A percentile compares a stretch with the other conserved stretches of the same genome.
Evolutionary conservation across 2,329 filamentous ascomycete species (phyloP).

Genomic region (Niveomyces coronatus): DNA sequence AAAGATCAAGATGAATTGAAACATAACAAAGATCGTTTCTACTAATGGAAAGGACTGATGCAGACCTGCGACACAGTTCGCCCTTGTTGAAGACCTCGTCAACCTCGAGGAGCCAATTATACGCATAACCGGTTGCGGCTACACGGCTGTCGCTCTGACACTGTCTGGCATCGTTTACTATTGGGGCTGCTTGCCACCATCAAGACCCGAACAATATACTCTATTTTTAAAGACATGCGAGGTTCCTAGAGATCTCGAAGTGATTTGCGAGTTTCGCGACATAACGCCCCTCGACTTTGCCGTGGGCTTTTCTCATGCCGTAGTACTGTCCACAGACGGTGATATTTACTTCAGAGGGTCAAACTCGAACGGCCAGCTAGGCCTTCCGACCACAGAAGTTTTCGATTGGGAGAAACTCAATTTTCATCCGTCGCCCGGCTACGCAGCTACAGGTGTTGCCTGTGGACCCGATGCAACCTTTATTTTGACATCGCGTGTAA

Average conservation of each 20-base stretch:
- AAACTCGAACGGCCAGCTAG: constrained; percentile 51
- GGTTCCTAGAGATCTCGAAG: too few relatives aligned
- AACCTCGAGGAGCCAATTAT: constrained; percentile 41
- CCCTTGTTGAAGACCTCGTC: constrained; percentile 36
- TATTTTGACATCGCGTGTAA: constrained; percentile 24
- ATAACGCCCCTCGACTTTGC: too few relatives aligned
- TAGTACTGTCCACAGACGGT: constrained; percentile 40
- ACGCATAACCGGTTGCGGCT: constrained; percentile 47
- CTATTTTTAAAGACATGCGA: too few relatives aligned
- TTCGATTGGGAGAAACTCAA: constrained; percentile 27
- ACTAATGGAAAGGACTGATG: too few relatives aligned
- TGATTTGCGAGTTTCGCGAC: too few relatives aligned
- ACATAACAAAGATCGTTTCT: too few relatives aligned
- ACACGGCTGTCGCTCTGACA: constrained; percentile 47
- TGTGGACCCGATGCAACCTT: constrained; percentile 42
- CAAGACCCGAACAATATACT: constrained; percentile 21
- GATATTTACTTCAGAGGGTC: constrained; percentile 45
- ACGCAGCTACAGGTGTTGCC: constrained; percentile 29
- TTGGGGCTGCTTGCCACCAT: constrained; percentile 38
- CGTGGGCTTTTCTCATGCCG: constrained; percentile 48
- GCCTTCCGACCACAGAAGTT: constrained; percentile 23
- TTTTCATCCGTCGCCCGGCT: constrained; percentile 17
- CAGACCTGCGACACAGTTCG: constrained; percentile 36
- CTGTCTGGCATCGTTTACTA: constrained; percentile 47
- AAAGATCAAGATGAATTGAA: too few relatives aligned